A percentile compares a stretch with the other conserved stretches of the same genome.
Conservation (phyloP, 2,329 filamentous ascomycete species). For the Pseudocercospora vitis region DNA sequence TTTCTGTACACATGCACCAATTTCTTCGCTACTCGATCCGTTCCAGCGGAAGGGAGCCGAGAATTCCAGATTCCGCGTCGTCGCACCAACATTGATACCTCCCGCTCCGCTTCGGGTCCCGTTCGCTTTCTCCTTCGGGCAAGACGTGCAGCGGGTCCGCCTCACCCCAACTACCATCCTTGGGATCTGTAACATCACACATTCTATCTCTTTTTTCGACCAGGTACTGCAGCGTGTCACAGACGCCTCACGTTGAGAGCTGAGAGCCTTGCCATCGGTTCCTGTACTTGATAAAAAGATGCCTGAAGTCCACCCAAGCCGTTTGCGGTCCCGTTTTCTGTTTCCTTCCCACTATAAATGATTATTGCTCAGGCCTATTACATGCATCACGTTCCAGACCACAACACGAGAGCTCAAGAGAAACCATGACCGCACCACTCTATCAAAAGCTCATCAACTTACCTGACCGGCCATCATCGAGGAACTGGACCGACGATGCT, state of each 20-base stretch:
- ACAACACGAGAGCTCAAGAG: too few relatives aligned
- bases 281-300: too few relatives aligned
- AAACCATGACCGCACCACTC: neutral
- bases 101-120: neutral
- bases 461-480: neutral
- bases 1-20: too few relatives aligned
- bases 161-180: neutral
- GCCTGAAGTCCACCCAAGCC: too few relatives aligned
- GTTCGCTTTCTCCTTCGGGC: conserved; percentile 7
- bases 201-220: too few relatives aligned
- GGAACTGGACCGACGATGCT: conserved; percentile 1
- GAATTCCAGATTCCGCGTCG: neutral
- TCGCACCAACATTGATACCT: conserved; percentile 1
- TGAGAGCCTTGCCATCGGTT: too few relatives aligned
- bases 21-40: too few relatives aligned
- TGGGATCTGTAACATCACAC: conserved; percentile 6
- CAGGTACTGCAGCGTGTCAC: too few relatives aligned
- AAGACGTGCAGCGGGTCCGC: conserved; percentile 1
- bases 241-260: neutral
- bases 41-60: neutral
- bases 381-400: too few relatives aligned
- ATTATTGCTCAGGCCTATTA: too few relatives aligned
- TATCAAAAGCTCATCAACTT: neutral
- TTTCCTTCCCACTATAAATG: too few relatives aligned
- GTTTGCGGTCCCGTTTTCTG: too few relatives aligned